A percentile compares a stretch with the other conserved stretches of the same genome.
Conservation (phyloP, 768 basidiomycete species). For the Termitomyces sp. region DNA sequence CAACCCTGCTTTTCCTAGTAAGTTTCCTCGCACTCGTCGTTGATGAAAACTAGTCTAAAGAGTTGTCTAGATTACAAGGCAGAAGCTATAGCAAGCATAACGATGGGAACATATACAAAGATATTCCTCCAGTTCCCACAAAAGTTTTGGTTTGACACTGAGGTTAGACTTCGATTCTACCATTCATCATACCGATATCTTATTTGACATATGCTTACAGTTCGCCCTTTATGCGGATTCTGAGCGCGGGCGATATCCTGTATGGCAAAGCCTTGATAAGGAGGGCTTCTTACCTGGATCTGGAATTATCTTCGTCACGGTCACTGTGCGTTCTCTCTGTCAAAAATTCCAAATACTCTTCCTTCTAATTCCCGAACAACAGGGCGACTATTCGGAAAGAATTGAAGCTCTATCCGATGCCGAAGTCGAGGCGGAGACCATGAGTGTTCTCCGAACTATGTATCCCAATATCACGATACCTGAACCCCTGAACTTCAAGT, state of each 20-base stretch:
- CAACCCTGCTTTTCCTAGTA: constrained; percentile 48
- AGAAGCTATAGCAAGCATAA: constrained; percentile 60
- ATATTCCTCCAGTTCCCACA: constrained; percentile 62
- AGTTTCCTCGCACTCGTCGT: not conserved
- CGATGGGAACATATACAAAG: constrained; percentile 70
- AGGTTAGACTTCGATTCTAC: constrained; percentile 19
- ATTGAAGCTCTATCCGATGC: constrained; percentile 48
- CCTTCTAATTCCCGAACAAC: not conserved
- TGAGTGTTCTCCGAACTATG: constrained; percentile 55
- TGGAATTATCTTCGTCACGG: constrained; percentile 52
- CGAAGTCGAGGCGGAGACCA: constrained; percentile 49
- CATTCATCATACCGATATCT: not conserved
- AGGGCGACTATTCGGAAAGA: constrained; percentile 62
- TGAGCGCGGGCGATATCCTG: constrained; percentile 60
- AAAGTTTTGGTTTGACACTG: constrained; percentile 52
- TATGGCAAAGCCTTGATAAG: constrained; percentile 66
- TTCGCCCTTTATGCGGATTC: constrained; percentile 58
- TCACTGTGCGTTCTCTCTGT: constrained; percentile 31
- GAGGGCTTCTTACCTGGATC: constrained; percentile 57
- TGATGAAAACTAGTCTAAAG: not conserved
- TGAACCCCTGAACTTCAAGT: constrained; percentile 51
- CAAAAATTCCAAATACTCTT: not conserved
- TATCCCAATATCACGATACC: constrained; percentile 53
- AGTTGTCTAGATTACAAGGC: constrained; percentile 40
- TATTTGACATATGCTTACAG: constrained; percentile 21